A percentile compares a stretch with the other conserved stretches of the same genome.
Evolutionary conservation across 768 basidiomycete species (phyloP).

Genomic region (Naematelia aurantialba): DNA sequence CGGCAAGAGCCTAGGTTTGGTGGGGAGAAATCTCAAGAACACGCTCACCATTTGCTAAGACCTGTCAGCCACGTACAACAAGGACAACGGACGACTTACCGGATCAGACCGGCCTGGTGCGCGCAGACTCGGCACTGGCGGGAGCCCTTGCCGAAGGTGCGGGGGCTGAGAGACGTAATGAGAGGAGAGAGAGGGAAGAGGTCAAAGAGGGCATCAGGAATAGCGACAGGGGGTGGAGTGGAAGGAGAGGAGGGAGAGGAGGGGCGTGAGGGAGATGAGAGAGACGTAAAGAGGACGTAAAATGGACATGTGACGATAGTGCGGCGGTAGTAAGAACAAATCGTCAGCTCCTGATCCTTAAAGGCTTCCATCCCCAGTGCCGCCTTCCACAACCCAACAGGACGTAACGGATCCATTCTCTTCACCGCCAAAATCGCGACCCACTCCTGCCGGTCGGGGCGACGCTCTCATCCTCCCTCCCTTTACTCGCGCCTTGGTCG

Average conservation of each 20-base stretch:
- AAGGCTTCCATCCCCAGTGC: conserved; percentile 4
- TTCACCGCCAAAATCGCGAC: too few relatives aligned
- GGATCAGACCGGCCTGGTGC: conserved; percentile 95
- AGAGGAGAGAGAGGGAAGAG: neutral
- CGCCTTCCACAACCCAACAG: too few relatives aligned
- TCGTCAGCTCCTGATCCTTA: neutral
- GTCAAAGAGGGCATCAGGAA: neutral
- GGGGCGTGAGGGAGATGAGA: too few relatives aligned
- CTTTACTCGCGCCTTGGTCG: too few relatives aligned
- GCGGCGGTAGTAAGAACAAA: too few relatives aligned
- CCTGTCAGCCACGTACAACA: conserved; percentile 16
- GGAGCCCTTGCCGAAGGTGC: conserved; percentile 91
- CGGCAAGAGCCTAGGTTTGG: neutral
- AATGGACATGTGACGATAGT: too few relatives aligned
- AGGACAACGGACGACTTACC: conserved; percentile 59
- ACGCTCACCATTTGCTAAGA: conserved; percentile 36
- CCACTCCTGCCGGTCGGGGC: neutral
- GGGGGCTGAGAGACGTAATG: conserved; percentile 54
- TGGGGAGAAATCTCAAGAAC: neutral
- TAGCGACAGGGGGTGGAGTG: neutral
- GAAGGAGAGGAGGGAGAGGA: too few relatives aligned
- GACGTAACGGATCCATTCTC: too few relatives aligned
- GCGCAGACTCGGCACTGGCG: conserved; percentile 96
- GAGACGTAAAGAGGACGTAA: too few relatives aligned
- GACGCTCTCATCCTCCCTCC: neutral